A percentile compares a stretch with the other conserved stretches of the same genome.
These are phyloP conservation scores for Phylloporus scabripes DNA, from an alignment of 768 basidiomycete genomes.

Conservation along the genomic window DNA sequence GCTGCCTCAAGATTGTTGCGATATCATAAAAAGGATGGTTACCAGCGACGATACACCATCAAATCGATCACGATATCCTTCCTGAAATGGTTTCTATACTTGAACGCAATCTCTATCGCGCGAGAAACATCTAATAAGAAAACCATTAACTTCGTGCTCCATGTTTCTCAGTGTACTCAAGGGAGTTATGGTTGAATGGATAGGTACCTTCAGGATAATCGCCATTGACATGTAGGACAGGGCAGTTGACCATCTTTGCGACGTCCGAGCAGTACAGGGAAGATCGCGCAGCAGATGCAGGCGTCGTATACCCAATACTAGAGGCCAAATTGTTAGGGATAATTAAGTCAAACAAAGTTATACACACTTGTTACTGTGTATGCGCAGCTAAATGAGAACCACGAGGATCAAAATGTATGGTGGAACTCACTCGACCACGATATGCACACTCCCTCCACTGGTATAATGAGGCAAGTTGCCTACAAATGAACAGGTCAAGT, in stretches of 20 bases:
- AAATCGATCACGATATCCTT: constrained; percentile 90
- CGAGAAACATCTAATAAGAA: constrained; percentile 64
- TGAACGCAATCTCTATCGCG: constrained; percentile 84
- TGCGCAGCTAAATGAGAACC: background rate
- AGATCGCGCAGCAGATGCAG: constrained; percentile 76
- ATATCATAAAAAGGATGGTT: constrained; percentile 12
- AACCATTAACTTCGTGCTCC: background rate
- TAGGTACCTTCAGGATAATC: constrained; percentile 74
- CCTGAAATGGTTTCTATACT: constrained; percentile 80
- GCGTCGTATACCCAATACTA: constrained; percentile 91
- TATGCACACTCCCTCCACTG: constrained; percentile 82
- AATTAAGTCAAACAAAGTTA: background rate
- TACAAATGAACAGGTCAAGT: constrained; percentile 22
- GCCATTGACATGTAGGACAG: constrained; percentile 87
- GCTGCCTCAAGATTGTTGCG: background rate
- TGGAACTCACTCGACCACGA: constrained; percentile 78
- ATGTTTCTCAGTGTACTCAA: background rate
- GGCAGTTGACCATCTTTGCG: constrained; percentile 87
- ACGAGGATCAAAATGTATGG: background rate
- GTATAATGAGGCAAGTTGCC: constrained; percentile 89
- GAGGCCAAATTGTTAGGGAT: constrained; percentile 2
- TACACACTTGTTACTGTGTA: constrained; percentile 52
- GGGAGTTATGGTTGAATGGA: background rate
- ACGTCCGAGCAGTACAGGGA: constrained; percentile 85
- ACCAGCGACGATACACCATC: constrained; percentile 84